Percentiles rank a stretch among this genome's conserved stretches.
Evolutionary conservation across 768 basidiomycete genomes (phyloP).

Genomic region (Kwoniella heveanensis): DNA sequence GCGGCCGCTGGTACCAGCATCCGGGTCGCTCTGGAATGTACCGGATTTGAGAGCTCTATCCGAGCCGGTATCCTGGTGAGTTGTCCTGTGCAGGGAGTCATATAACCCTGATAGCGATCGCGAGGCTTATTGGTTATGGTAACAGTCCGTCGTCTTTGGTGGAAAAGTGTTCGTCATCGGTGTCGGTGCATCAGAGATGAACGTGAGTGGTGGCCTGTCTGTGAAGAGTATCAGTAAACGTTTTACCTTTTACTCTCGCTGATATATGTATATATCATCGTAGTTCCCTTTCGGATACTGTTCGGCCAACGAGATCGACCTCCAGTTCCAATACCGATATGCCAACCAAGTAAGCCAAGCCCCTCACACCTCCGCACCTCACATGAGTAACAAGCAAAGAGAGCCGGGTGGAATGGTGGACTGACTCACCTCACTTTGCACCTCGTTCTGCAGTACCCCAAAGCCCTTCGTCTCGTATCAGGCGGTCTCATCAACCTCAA

Average conservation of each 20-base stretch:
- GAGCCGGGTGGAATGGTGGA: too few species aligned
- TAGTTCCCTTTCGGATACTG: slow-evolving; percentile 57
- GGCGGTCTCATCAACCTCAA: slow-evolving; percentile 56
- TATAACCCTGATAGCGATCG: too few species aligned
- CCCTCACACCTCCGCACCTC: neutral
- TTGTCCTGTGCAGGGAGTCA: slow-evolving; percentile 3
- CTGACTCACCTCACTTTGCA: too few species aligned
- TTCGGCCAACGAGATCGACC: slow-evolving; percentile 57
- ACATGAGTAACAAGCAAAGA: too few species aligned
- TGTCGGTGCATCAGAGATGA: slow-evolving; percentile 56
- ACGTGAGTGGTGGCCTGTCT: slow-evolving; percentile 29
- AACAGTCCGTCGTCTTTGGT: slow-evolving; percentile 55
- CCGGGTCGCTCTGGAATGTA: slow-evolving; percentile 57
- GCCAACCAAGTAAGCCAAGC: slow-evolving; percentile 49
- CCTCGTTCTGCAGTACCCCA: slow-evolving; percentile 52
- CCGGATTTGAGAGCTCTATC: slow-evolving; percentile 57
- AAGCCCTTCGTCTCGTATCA: slow-evolving; percentile 56
- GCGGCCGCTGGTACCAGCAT: slow-evolving; percentile 43
- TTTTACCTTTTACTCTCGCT: neutral
- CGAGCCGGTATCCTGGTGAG: slow-evolving; percentile 56
- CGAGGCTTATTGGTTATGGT: neutral
- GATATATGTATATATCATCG: too few species aligned
- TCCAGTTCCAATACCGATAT: slow-evolving; percentile 58
- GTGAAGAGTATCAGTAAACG: too few species aligned
- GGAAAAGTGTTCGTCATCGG: slow-evolving; percentile 58